Evolutionary conservation across 2,329 filamentous ascomycete species (phyloP).

Genomic region (Claviceps pazoutovae): DNA sequence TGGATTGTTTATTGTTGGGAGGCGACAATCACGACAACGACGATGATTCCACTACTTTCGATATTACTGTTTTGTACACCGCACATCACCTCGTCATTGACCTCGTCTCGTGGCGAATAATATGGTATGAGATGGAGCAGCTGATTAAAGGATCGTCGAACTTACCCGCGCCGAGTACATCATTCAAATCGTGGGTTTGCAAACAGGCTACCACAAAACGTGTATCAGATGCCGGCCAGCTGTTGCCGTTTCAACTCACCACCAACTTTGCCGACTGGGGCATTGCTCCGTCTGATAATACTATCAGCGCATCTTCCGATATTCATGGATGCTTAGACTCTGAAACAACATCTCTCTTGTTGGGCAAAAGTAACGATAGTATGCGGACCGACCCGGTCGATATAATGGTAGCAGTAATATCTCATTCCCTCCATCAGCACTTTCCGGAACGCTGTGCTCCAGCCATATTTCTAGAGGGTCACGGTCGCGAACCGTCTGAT

Average conservation of each 20-base stretch:
- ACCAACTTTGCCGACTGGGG: slow-evolving; percentile 12
- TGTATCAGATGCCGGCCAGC: not conserved
- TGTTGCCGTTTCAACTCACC: slow-evolving; percentile 4
- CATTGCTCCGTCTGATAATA: slow-evolving; percentile 3
- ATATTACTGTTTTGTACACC: slow-evolving; percentile 1
- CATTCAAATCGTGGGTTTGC: slow-evolving; percentile 24
- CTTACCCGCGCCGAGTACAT: slow-evolving; percentile 4
- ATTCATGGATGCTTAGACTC: not conserved
- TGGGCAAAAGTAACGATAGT: slow-evolving; percentile 15
- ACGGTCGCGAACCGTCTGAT: slow-evolving; percentile 23
- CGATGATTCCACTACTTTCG: not conserved
- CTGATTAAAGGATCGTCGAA: slow-evolving; percentile 4
- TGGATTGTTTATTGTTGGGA: not conserved
- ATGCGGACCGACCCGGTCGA: slow-evolving; percentile 25
- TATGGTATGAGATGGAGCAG: slow-evolving; percentile 9
- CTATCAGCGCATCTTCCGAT: slow-evolving; percentile 2
- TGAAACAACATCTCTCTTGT: not conserved
- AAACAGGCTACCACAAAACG: slow-evolving; percentile 17
- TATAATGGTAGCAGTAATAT: slow-evolving; percentile 21
- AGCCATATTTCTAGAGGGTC: slow-evolving; percentile 25
- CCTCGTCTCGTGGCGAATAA: slow-evolving; percentile 35
- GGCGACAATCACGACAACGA: not conserved
- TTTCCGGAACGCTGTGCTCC: slow-evolving; percentile 23
- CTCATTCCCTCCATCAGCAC: slow-evolving; percentile 18
- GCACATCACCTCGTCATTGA: slow-evolving; percentile 18